These are phyloP conservation scores for Pseudogymnoascus sp. DNA, from an alignment of 2,329 filamentous ascomycete genomes.

Conservation along the genomic window DNA sequence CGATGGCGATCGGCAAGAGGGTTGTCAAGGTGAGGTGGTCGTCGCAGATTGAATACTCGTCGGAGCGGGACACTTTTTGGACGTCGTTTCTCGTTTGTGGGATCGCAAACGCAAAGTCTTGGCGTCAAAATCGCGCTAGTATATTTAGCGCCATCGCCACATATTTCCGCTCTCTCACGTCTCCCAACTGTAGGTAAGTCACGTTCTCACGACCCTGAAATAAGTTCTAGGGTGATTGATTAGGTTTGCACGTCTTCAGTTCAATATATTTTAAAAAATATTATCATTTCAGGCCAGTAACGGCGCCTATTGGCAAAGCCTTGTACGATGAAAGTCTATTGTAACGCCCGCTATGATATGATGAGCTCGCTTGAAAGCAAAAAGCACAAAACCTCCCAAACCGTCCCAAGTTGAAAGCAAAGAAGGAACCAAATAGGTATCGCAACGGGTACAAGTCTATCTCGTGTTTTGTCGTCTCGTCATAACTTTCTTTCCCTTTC, in stretches of 20 bases:
- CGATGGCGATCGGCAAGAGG: background rate
- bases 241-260: background rate
- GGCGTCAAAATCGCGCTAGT: conserved; percentile 9
- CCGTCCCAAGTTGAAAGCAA: background rate
- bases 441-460: conserved; percentile 1
- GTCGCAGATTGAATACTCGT: conserved; percentile 8
- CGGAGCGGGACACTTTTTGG: conserved; percentile 9
- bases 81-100: conserved; percentile 7
- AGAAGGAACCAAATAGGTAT: conserved; percentile 7
- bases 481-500: background rate
- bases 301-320: background rate
- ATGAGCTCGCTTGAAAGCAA: conserved; percentile 3
- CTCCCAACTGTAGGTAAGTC: background rate
- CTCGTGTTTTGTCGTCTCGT: background rate
- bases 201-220: background rate
- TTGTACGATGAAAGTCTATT: background rate
- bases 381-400: background rate
- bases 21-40: conserved; percentile 7
- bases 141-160: conserved; percentile 3
- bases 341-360: conserved; percentile 8
- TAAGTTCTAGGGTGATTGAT: background rate
- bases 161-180: background rate
- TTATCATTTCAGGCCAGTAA: background rate
- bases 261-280: background rate
- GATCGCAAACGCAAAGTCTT: conserved; percentile 10